phyloP scores from a whole-genome alignment of 1,284 basidiomycete species.

The Exobasidium cylindrosporum region DNA sequence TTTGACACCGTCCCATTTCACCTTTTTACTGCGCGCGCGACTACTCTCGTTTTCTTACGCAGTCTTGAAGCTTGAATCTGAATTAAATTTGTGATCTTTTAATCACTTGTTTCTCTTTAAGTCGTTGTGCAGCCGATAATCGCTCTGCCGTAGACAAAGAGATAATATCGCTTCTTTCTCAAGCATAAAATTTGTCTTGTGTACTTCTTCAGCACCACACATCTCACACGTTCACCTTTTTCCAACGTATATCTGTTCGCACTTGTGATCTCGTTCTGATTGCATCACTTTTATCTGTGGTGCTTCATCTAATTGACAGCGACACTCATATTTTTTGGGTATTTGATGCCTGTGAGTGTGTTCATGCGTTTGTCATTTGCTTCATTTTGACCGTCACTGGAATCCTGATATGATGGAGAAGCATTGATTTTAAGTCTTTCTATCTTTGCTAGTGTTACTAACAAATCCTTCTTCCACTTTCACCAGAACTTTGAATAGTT shows the following conservation, averaged over 20 bases:
- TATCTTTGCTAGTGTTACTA: background rate
- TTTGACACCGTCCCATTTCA: too few relatives aligned
- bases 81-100: background rate
- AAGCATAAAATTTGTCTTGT: too few relatives aligned
- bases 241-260: background rate
- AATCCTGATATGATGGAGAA: too few relatives aligned
- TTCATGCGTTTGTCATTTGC: too few relatives aligned
- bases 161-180: background rate
- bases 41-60: background rate
- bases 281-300: background rate
- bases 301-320: background rate
- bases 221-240: background rate
- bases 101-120: background rate
- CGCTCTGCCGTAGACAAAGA: conserved; percentile 2
- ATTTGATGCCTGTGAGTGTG: too few relatives aligned
- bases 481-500: background rate
- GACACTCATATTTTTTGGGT: too few relatives aligned
- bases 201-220: background rate
- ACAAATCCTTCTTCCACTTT: background rate
- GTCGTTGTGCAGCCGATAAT: conserved; percentile 10
- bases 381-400: too few relatives aligned
- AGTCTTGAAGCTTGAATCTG: background rate
- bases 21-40: too few relatives aligned
- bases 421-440: too few relatives aligned
- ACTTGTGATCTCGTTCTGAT: background rate